These are phyloP conservation scores for Sclerotinia spermophila DNA, from an alignment of 2,329 filamentous ascomycete species.

Conservation along the genomic window DNA sequence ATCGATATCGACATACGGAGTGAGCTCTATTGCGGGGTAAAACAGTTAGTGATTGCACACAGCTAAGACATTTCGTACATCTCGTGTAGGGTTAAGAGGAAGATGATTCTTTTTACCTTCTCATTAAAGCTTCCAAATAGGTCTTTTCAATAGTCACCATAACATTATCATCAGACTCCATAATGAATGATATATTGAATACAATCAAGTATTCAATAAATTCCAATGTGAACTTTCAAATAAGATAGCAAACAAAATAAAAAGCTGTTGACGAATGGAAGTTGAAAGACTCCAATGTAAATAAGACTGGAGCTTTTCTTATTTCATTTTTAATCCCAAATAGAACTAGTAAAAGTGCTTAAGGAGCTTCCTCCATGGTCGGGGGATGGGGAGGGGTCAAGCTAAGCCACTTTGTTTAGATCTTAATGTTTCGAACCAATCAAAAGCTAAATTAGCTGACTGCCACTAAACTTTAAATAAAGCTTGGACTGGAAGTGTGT, in stretches of 20 bases:
- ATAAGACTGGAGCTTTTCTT: neutral
- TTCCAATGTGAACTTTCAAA: neutral
- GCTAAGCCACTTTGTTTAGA: neutral
- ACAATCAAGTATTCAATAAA: neutral
- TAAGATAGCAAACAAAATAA: neutral
- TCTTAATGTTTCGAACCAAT: neutral
- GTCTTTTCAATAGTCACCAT: constrained; percentile 55
- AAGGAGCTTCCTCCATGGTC: neutral
- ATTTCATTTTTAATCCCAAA: neutral
- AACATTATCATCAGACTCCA: constrained; percentile 32
- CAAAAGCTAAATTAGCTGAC: neutral
- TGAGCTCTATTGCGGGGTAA: constrained; percentile 41
- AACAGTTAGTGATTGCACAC: constrained; percentile 11
- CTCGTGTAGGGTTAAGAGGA: neutral
- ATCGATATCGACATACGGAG: constrained; percentile 41
- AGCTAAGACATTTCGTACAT: constrained; percentile 11
- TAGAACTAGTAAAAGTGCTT: neutral
- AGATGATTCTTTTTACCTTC: constrained; percentile 47
- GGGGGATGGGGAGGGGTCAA: neutral
- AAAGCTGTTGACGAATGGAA: neutral
- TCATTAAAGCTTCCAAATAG: constrained; percentile 59
- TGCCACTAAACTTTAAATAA: constrained; percentile 16
- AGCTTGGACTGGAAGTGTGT: neutral
- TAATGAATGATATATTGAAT: constrained; percentile 15
- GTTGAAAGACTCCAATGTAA: neutral